These are phyloP conservation scores for Malus hybrid DNA, from an alignment of 331 rosid species.

Conservation along the genomic window DNA sequence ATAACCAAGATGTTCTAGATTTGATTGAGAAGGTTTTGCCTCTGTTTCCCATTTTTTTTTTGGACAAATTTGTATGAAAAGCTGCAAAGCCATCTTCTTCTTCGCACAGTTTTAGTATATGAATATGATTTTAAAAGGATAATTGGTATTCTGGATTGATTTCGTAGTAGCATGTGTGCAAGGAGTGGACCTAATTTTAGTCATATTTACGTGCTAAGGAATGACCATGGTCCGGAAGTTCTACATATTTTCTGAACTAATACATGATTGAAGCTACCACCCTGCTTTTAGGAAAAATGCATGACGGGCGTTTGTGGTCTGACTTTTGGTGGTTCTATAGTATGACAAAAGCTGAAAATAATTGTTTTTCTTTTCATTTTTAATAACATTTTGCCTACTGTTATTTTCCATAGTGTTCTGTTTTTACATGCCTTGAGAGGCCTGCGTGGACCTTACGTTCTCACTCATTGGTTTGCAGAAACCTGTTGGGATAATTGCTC, in stretches of 20 bases:
- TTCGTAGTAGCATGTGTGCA: background rate
- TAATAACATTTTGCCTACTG: too few relatives aligned
- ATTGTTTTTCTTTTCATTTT: too few relatives aligned
- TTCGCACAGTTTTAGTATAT: background rate
- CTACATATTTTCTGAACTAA: background rate
- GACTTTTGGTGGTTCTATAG: too few relatives aligned
- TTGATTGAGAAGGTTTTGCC: slow-evolving; percentile 85
- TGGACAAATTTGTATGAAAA: background rate
- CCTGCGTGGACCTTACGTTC: slow-evolving; percentile 24
- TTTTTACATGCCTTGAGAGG: slow-evolving; percentile 6
- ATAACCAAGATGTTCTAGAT: slow-evolving; percentile 95
- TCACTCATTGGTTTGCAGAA: slow-evolving; percentile 60
- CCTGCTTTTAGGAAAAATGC: background rate
- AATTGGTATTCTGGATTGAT: background rate
- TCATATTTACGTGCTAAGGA: background rate
- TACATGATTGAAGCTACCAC: background rate
- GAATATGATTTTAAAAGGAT: background rate
- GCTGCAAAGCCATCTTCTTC: slow-evolving; percentile 1
- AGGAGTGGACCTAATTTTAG: background rate
- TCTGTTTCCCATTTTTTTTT: background rate
- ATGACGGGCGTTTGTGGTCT: background rate
- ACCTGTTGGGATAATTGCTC: slow-evolving; percentile 84
- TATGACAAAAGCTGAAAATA: too few relatives aligned
- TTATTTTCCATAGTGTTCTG: background rate
- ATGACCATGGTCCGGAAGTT: background rate